Percentiles rank a stretch among this genome's conserved stretches.
These are phyloP conservation scores for Penicillium tannophilum DNA, from an alignment of 495 filamentous ascomycete genomes.

Conservation along the genomic window DNA sequence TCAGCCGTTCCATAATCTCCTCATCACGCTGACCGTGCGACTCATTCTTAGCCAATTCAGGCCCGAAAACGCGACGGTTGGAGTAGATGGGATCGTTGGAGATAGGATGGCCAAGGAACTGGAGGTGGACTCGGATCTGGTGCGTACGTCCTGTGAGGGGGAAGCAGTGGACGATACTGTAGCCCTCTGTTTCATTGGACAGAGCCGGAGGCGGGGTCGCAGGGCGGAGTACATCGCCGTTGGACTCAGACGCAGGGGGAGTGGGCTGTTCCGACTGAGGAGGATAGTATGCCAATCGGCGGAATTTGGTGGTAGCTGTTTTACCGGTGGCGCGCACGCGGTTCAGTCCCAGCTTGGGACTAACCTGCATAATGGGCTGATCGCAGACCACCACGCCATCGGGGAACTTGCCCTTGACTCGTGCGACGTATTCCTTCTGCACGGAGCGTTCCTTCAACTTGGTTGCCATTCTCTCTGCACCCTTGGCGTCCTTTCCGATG, in stretches of 20 bases:
- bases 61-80: constrained; percentile 88
- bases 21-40: constrained; percentile 72
- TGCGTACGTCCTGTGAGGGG: constrained; percentile 94
- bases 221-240: constrained; percentile 39
- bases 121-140: constrained; percentile 91
- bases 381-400: constrained; percentile 80
- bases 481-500: constrained; percentile 79
- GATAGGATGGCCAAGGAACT: constrained; percentile 93
- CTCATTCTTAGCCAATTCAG: constrained; percentile 71
- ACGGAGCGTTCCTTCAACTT: constrained; percentile 77
- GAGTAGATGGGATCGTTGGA: constrained; percentile 97
- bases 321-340: constrained; percentile 92
- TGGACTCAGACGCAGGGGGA: constrained; percentile 19
- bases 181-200: constrained; percentile 59
- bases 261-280: constrained; percentile 27
- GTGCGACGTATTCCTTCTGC: constrained; percentile 90
- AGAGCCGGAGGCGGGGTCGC: constrained; percentile 32
- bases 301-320: constrained; percentile 85
- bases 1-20: constrained; percentile 81
- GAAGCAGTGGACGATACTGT: constrained; percentile 92
- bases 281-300: constrained; percentile 83
- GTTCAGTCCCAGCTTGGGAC: constrained; percentile 92
- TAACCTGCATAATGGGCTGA: constrained; percentile 90
- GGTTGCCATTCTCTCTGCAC: constrained; percentile 71
- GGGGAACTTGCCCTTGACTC: constrained; percentile 89